Conservation (phyloP, 2,329 filamentous ascomycete genomes). For the Ophiostoma australiae region DNA sequence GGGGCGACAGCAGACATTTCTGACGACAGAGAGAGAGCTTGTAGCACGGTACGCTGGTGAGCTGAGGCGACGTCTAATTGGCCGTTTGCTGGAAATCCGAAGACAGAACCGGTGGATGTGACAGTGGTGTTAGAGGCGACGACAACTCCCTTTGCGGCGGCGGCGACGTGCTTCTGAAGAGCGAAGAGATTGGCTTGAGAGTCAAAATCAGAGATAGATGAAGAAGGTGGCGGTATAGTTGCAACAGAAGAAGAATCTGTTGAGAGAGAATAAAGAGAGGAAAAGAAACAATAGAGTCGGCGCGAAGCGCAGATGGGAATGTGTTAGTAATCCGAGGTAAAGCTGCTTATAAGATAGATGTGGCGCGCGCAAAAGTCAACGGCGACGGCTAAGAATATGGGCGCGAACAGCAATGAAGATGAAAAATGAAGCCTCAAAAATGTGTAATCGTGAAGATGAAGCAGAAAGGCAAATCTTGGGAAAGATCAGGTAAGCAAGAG, state of each 20-base stretch:
- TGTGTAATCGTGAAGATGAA: not conserved
- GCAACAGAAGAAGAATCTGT: not conserved
- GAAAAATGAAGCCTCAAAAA: not conserved
- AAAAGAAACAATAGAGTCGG: not conserved
- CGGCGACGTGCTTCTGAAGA: conserved; percentile 25
- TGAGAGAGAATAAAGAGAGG: not conserved
- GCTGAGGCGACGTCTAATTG: conserved; percentile 20
- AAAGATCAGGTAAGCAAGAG: not conserved
- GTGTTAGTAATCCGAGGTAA: conserved; percentile 18
- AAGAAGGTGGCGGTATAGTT: not conserved
- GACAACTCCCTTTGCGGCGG: conserved; percentile 12
- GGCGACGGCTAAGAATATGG: not conserved
- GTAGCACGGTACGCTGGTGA: not conserved
- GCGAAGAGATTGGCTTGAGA: conserved; percentile 24
- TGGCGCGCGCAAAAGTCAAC: not conserved
- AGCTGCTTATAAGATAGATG: not conserved
- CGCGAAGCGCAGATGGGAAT: not conserved
- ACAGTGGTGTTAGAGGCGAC: not conserved
- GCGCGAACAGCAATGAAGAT: not conserved
- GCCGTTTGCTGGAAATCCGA: not conserved
- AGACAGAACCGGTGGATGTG: not conserved
- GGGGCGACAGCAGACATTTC: conserved; percentile 20
- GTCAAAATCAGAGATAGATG: conserved; percentile 16
- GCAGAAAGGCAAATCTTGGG: not conserved
- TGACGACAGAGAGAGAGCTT: too few species aligned